phyloP scores from a whole-genome alignment of 2,329 filamentous ascomycete species.

The Magnaporthiopsis poae region DNA sequence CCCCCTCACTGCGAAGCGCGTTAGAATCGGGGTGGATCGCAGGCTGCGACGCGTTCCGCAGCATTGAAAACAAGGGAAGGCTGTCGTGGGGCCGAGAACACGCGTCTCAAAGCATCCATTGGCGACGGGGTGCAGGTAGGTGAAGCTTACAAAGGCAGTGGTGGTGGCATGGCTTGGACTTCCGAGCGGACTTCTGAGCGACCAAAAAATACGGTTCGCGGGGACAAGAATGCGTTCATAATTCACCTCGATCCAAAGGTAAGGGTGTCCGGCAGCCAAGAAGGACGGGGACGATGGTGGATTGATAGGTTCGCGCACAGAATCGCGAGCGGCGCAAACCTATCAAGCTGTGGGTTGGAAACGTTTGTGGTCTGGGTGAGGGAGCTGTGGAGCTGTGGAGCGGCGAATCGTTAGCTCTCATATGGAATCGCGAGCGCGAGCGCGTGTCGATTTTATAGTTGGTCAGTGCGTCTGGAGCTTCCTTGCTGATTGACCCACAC shows the following conservation, averaged over 20 bases:
- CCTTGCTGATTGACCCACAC: not conserved
- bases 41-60: not conserved
- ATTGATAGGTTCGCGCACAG: not conserved
- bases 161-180: conserved; percentile 6
- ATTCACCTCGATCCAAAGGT: not conserved
- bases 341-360: not conserved
- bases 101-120: not conserved
- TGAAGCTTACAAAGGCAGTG: conserved; percentile 2
- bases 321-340: not conserved
- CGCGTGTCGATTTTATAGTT: not conserved
- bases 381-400: not conserved
- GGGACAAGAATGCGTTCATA: conserved; percentile 1
- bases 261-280: not conserved
- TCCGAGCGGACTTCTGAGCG: not conserved
- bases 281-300: not conserved
- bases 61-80: not conserved
- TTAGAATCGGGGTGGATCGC: not conserved
- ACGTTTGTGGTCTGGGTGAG: not conserved
- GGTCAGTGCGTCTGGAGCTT: not conserved
- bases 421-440: not conserved
- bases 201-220: conserved; percentile 5
- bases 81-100: not conserved
- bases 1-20: conserved; percentile 1
- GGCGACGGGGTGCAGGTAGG: not conserved
- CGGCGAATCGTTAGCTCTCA: not conserved